Conservation (phyloP, 2,329 filamentous ascomycete species). For the Drechslerella stenobrocha region DNA sequence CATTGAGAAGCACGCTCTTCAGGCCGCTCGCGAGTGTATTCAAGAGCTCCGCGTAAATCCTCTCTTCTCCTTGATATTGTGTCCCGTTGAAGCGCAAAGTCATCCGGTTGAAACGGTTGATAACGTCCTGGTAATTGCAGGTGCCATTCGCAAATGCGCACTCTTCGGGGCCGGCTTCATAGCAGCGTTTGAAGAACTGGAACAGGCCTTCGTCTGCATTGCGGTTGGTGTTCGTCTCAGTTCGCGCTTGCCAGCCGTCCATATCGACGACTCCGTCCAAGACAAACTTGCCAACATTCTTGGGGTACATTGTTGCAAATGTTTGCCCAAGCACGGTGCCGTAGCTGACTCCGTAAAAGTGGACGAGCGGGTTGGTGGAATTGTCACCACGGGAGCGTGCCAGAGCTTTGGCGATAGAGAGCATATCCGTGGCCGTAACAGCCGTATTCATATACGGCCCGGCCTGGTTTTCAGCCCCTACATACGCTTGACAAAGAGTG, state of each 20-base stretch:
- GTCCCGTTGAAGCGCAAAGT: conserved; percentile 17
- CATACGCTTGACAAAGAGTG: background rate
- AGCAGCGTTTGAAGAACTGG: conserved; percentile 29
- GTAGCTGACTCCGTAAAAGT: conserved; percentile 39
- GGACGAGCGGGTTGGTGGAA: conserved; percentile 11
- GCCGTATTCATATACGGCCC: conserved; percentile 38
- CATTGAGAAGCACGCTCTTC: conserved; percentile 7
- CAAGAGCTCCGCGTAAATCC: background rate
- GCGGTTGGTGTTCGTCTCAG: conserved; percentile 7
- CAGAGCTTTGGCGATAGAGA: conserved; percentile 32
- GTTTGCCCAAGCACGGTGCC: conserved; percentile 35
- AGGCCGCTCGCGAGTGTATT: background rate
- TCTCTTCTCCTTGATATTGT: conserved; percentile 8
- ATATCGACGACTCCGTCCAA: conserved; percentile 39
- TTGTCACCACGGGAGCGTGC: conserved; percentile 17
- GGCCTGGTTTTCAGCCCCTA: conserved; percentile 25
- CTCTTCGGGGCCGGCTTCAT: conserved; percentile 15
- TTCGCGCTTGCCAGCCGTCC: conserved; percentile 18
- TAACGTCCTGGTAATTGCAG: conserved; percentile 16
- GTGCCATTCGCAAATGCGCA: conserved; percentile 19
- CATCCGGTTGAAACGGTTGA: conserved; percentile 30
- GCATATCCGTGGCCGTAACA: conserved; percentile 31
- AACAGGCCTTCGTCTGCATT: conserved; percentile 20
- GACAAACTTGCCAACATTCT: conserved; percentile 33
- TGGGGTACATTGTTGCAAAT: conserved; percentile 31